phyloP scores from a whole-genome alignment of 768 basidiomycete genomes.

The Xerocomus spinulosus region DNA sequence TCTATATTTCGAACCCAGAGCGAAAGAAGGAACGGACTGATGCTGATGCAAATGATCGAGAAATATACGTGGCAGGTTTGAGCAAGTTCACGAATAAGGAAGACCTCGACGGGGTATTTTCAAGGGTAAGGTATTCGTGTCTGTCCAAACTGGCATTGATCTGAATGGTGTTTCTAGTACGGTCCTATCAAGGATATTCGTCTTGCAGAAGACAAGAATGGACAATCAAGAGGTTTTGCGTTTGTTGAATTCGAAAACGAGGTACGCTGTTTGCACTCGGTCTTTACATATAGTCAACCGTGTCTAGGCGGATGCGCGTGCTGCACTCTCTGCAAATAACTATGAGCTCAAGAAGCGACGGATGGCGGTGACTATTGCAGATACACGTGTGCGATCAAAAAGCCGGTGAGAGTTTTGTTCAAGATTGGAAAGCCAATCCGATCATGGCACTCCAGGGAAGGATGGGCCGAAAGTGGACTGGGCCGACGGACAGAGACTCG shows the following conservation, averaged over 20 bases:
- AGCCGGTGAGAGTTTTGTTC: slow-evolving; percentile 41
- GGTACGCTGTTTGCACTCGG: slow-evolving; percentile 37
- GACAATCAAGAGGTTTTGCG: slow-evolving; percentile 77
- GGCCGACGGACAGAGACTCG: slow-evolving; percentile 52
- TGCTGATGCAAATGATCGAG: slow-evolving; percentile 74
- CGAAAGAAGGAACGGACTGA: slow-evolving; percentile 89
- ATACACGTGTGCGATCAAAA: slow-evolving; percentile 57
- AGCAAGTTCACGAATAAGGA: slow-evolving; percentile 70
- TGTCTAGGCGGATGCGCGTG: slow-evolving; percentile 59
- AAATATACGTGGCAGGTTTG: slow-evolving; percentile 85
- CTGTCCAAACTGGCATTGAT: slow-evolving; percentile 3
- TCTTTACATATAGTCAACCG: neutral
- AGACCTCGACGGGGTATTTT: slow-evolving; percentile 78
- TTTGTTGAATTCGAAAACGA: slow-evolving; percentile 88
- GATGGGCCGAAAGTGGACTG: slow-evolving; percentile 51
- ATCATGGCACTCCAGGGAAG: slow-evolving; percentile 29
- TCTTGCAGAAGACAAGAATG: slow-evolving; percentile 67
- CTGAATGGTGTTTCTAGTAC: slow-evolving; percentile 45
- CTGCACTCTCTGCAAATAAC: slow-evolving; percentile 78
- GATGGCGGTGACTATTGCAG: slow-evolving; percentile 83
- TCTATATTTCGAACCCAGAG: slow-evolving; percentile 87
- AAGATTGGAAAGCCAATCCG: neutral
- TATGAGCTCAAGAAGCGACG: slow-evolving; percentile 85
- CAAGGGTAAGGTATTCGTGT: slow-evolving; percentile 46
- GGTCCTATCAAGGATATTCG: slow-evolving; percentile 80